Evolutionary conservation across 208 protist genomes (phyloP).

Genomic region (Wallacemonas sp.): DNA sequence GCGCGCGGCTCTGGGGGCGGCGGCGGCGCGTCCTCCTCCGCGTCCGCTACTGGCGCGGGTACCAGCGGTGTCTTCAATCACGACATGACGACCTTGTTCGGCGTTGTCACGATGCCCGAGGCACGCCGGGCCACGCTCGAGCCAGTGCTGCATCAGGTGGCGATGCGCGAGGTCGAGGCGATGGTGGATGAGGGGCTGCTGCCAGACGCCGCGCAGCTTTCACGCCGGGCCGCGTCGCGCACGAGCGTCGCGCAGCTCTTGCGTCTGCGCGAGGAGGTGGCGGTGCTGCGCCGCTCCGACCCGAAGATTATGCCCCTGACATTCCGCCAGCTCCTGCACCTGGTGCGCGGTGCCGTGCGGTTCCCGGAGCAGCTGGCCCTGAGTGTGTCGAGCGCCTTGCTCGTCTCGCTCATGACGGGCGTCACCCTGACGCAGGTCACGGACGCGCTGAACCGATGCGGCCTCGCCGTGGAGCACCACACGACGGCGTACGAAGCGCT

Average conservation of each 20-base stretch:
- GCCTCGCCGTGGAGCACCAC: conserved; percentile 22
- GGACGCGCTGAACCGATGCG: conserved; percentile 52
- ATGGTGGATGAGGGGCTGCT: conserved; percentile 21
- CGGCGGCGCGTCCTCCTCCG: conserved; percentile 17
- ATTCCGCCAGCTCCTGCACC: conserved; percentile 71
- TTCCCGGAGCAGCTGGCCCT: conserved; percentile 55
- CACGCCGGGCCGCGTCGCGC: neutral
- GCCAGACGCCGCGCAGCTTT: neutral
- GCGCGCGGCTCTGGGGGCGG: conserved; percentile 18
- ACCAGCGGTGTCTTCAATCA: conserved; percentile 45
- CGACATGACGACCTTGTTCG: conserved; percentile 91
- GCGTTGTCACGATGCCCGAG: conserved; percentile 78
- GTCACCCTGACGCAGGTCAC: conserved; percentile 67
- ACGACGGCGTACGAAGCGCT: conserved; percentile 1
- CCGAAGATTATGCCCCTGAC: conserved; percentile 74
- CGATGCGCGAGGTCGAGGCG: conserved; percentile 31
- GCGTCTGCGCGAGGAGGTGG: conserved; percentile 50
- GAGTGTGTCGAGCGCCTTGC: conserved; percentile 56
- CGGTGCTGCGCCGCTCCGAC: conserved; percentile 49
- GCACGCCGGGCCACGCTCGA: conserved; percentile 37
- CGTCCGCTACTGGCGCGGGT: neutral
- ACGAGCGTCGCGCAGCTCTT: conserved; percentile 39
- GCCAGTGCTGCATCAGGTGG: conserved; percentile 56
- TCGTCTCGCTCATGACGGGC: conserved; percentile 76
- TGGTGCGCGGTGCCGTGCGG: conserved; percentile 57